Evolutionary conservation across 2,329 filamentous ascomycete species (phyloP), one percentile per base, ranked within the genome.

Genomic region (Ceratocystis ficicola): DNA sequence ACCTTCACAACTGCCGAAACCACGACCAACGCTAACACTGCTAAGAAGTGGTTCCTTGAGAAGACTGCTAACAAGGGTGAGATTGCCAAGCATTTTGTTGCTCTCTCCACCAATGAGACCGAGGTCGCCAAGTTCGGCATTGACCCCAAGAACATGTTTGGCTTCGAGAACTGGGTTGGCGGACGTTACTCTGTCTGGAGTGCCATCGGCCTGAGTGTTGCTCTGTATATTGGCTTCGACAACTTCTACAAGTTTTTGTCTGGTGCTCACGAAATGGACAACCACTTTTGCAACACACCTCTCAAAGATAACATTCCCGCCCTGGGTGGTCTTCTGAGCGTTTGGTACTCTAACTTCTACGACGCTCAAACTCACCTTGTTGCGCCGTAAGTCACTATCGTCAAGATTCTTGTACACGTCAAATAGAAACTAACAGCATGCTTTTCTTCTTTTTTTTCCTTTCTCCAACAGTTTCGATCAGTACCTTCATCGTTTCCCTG

Each of bases 331-430:
- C 85, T 99, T 36, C 78, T 99, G 74, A 96, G 91, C 72, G 92
- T 99, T 66, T 99, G 92, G 91, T 99, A 99, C 81, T 95, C 90
- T 69, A 89, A 99, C 81, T 97, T 97, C 80, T 99, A 95, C 78
- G 92, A 92, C 75, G 91, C 94, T 64, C 94, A 99, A 80, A 97
- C 94, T 68, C 94, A 97, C 78, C 84, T 99, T 64, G 92, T 99
- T 70, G 90, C 94, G 75, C 94, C 94, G 86, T 90, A 81, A 81
- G 87, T 83, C 41, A 22, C 8, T 8, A 12, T 15, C n/a, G 5
- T n/a, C 7, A 12, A 36, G 25, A 48, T 30, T 2, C 5, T 10
- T 1, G 2, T 32, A 46, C 15, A 7, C 48, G 25, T 17, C 5
- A 17, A 44, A 15, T 25, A 63, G 10, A 10, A 10, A 44, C 67